phyloP scores from a whole-genome alignment of 345 rosid genomes.

The Euclidium syriacum region DNA sequence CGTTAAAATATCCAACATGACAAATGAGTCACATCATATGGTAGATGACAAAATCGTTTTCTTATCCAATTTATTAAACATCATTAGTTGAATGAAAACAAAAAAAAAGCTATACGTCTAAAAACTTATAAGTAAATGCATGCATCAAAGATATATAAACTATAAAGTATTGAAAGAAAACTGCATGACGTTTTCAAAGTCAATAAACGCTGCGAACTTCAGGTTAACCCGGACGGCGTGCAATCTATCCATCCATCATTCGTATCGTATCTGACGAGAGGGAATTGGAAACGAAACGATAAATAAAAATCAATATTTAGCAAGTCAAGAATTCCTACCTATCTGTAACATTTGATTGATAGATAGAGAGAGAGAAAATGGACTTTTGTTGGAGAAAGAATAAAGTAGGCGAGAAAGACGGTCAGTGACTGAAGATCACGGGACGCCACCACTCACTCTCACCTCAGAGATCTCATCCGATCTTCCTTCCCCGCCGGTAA shows the following conservation, averaged over 20 bases:
- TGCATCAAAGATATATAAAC: neutral
- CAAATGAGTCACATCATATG: too few relatives aligned
- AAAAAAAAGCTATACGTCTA: too few relatives aligned
- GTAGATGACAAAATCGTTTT: too few relatives aligned
- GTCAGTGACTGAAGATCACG: conserved; percentile 13
- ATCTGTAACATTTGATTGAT: neutral
- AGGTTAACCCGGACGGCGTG: conserved; percentile 1
- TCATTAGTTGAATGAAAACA: too few relatives aligned
- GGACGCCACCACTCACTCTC: neutral
- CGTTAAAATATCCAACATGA: too few relatives aligned
- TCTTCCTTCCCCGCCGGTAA: conserved; percentile 17
- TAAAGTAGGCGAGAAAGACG: conserved; percentile 12
- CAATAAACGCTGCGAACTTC: conserved; percentile 2
- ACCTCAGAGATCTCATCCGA: conserved; percentile 21
- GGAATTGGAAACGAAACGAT: conserved; percentile 28
- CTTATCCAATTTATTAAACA: too few relatives aligned
- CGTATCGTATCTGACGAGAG: conserved; percentile 29
- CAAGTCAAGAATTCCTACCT: conserved; percentile 12
- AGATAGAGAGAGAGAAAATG: neutral
- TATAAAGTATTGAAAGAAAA: neutral
- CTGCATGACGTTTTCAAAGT: neutral
- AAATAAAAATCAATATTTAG: neutral
- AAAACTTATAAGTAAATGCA: neutral
- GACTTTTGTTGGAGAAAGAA: neutral
- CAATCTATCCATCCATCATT: conserved; percentile 18